Percentiles rank a stretch among this genome's conserved stretches.
Evolutionary conservation across 768 basidiomycete genomes (phyloP).

Genomic region (Paxillus ammoniavirescens): DNA sequence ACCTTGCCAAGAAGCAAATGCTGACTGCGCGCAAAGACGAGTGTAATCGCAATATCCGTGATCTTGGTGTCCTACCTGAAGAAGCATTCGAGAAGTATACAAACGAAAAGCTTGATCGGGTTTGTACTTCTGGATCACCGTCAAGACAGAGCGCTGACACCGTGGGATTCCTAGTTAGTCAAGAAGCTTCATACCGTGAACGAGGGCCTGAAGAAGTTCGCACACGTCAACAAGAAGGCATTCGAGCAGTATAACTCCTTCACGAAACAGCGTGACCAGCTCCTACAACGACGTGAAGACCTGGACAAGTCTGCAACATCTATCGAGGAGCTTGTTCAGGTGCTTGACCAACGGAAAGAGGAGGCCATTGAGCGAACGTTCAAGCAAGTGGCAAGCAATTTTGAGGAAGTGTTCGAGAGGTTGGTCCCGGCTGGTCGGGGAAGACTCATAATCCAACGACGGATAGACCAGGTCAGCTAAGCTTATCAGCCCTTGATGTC

Average conservation of each 20-base stretch:
- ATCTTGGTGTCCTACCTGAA: conserved; percentile 93
- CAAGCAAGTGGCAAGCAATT: conserved; percentile 96
- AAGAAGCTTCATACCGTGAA: conserved; percentile 92
- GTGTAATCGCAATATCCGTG: conserved; percentile 92
- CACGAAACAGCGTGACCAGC: conserved; percentile 94
- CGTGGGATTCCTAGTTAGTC: conserved; percentile 58
- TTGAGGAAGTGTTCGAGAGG: conserved; percentile 95
- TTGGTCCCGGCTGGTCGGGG: conserved; percentile 94
- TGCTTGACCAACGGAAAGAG: conserved; percentile 95
- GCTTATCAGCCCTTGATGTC: neutral
- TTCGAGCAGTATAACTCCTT: conserved; percentile 99
- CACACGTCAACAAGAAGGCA: conserved; percentile 99
- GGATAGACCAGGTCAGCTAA: conserved; percentile 70
- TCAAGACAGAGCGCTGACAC: neutral
- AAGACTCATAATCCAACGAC: conserved; percentile 86
- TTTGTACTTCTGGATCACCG: conserved; percentile 35
- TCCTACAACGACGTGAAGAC: conserved; percentile 83
- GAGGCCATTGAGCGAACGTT: conserved; percentile 99
- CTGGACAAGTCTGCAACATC: conserved; percentile 86
- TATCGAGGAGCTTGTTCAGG: conserved; percentile 90
- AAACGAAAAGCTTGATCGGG: conserved; percentile 82
- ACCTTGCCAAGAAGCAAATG: conserved; percentile 89
- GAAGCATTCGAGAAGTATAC: conserved; percentile 97
- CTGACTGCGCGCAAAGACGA: conserved; percentile 84
- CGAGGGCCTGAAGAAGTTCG: conserved; percentile 92